Percentiles rank a stretch among this genome's conserved stretches.
These are phyloP conservation scores for Westerdykella aurantiaca DNA, from an alignment of 2,329 filamentous ascomycete species.

Conservation along the genomic window DNA sequence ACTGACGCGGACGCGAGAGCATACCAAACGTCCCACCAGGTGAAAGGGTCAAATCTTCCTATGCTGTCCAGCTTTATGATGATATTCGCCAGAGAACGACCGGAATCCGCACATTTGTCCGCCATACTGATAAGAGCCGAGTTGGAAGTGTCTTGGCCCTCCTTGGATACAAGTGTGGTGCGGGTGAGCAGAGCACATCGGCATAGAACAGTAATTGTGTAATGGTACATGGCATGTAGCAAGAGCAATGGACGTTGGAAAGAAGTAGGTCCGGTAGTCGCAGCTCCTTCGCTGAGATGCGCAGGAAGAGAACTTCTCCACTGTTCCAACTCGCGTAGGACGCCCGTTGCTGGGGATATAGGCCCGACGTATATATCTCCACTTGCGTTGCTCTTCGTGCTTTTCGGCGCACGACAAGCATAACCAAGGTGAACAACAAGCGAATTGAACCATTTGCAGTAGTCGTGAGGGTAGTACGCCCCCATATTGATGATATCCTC, in stretches of 20 bases:
- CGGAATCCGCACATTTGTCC: slow-evolving; percentile 36
- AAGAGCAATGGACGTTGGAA: slow-evolving; percentile 37
- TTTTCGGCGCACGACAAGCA: slow-evolving; percentile 37
- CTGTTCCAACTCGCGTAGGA: slow-evolving; percentile 36
- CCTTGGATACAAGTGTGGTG: slow-evolving; percentile 27
- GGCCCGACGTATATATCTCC: slow-evolving; percentile 38
- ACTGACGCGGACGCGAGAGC: slow-evolving; percentile 35
- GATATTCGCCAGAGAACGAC: slow-evolving; percentile 29
- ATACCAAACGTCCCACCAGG: slow-evolving; percentile 41
- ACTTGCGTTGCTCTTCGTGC: slow-evolving; percentile 17
- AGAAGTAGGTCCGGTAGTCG: slow-evolving; percentile 27
- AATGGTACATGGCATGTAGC: slow-evolving; percentile 39
- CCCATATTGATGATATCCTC: slow-evolving; percentile 34
- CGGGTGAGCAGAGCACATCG: slow-evolving; percentile 37
- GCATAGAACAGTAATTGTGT: slow-evolving; percentile 37
- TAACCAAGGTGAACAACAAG: slow-evolving; percentile 35
- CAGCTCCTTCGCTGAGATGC: slow-evolving; percentile 32
- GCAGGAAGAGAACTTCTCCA: slow-evolving; percentile 38
- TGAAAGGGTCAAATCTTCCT: slow-evolving; percentile 37
- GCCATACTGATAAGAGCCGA: slow-evolving; percentile 29
- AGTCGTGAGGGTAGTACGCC: slow-evolving; percentile 32
- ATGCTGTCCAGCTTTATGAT: slow-evolving; percentile 35
- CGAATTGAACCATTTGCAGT: slow-evolving; percentile 36
- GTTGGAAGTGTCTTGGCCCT: slow-evolving; percentile 22
- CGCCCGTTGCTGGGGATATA: slow-evolving; percentile 34